Evolutionary conservation across 2,329 filamentous ascomycete species (phyloP).

Genomic region (Aspergillus sp.): DNA sequence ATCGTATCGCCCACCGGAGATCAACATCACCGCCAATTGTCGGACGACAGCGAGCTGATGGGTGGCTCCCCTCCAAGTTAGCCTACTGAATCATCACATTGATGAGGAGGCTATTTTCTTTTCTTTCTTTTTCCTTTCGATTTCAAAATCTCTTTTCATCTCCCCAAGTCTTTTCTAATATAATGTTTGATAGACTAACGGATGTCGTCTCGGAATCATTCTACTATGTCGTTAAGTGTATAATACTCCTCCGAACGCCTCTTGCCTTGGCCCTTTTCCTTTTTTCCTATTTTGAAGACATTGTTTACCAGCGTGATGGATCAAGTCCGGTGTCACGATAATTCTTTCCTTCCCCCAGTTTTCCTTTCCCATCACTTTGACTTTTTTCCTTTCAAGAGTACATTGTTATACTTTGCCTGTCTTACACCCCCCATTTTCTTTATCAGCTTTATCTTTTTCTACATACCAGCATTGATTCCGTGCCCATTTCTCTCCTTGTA

Average conservation of each 20-base stretch:
- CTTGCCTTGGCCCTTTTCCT: not conserved
- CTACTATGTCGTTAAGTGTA: constrained; percentile 14
- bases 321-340: constrained; percentile 19
- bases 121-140: not conserved
- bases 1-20: constrained; percentile 27
- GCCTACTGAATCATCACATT: constrained; percentile 21
- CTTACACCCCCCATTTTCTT: constrained; percentile 1
- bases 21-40: constrained; percentile 13
- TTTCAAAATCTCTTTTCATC: constrained; percentile 2
- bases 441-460: not conserved
- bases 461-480: too few relatives aligned
- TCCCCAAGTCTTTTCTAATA: constrained; percentile 14
- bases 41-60: constrained; percentile 13
- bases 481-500: constrained; percentile 14
- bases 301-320: constrained; percentile 10
- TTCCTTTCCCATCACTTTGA: not conserved
- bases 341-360: constrained; percentile 5
- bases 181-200: constrained; percentile 31
- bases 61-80: constrained; percentile 17
- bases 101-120: constrained; percentile 3
- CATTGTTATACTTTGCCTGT: constrained; percentile 6
- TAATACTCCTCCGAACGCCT: constrained; percentile 8
- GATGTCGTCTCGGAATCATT: constrained; percentile 24
- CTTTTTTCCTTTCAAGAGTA: constrained; percentile 7
- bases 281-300: not conserved